Percentiles rank a stretch among this genome's conserved stretches.
phyloP scores from a whole-genome alignment of 371 early-diverging fungal genomes.

The Apophysomyces variabilis region DNA sequence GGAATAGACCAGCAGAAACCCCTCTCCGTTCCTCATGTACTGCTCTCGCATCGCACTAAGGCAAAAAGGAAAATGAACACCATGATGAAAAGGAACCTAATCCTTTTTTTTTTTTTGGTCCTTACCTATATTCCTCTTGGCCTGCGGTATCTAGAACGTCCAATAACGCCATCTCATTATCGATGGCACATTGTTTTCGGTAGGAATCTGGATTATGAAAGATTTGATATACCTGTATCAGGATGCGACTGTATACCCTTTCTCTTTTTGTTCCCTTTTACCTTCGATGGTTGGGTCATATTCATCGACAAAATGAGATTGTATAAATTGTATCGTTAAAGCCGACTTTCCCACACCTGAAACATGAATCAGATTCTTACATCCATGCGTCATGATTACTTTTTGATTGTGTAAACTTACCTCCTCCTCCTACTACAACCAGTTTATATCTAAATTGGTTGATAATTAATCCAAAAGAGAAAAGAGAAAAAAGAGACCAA shows the following conservation, averaged over 20 bases:
- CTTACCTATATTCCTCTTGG: constrained; percentile 82
- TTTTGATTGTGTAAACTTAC: background rate
- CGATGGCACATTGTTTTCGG: constrained; percentile 75
- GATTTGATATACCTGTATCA: background rate
- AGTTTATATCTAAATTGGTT: constrained; percentile 5
- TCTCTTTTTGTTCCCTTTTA: constrained; percentile 19
- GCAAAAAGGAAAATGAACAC: background rate
- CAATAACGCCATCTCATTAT: constrained; percentile 70
- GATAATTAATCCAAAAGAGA: background rate
- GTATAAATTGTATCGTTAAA: constrained; percentile 81
- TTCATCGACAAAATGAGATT: constrained; percentile 80
- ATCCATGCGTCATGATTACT: background rate
- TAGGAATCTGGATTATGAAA: constrained; percentile 66
- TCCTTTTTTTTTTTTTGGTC: background rate
- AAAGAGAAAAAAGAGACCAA: background rate
- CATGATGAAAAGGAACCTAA: background rate
- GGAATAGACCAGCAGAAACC: constrained; percentile 55
- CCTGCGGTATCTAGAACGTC: constrained; percentile 88
- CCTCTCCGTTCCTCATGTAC: constrained; percentile 78
- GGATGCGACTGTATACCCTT: background rate
- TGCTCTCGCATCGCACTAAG: constrained; percentile 77
- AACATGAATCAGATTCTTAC: background rate
- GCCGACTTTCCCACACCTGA: constrained; percentile 74
- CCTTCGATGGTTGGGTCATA: constrained; percentile 89
- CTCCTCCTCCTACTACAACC: constrained; percentile 4